These are phyloP conservation scores for Pleurotus djamor DNA, from an alignment of 768 basidiomycete species.

Conservation along the genomic window DNA sequence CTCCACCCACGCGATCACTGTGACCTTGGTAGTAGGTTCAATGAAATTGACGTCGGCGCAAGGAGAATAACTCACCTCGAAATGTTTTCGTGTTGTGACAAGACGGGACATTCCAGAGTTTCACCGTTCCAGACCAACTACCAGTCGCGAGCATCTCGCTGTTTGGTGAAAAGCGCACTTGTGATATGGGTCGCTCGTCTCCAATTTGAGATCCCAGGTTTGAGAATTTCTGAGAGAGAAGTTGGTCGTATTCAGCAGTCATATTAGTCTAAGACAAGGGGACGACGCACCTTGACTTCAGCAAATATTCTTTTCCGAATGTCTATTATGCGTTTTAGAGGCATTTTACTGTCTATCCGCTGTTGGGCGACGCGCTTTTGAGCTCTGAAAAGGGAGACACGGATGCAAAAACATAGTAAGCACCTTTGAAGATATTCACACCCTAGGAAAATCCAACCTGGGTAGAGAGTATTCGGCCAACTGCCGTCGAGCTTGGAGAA, in stretches of 20 bases:
- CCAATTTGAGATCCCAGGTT: slow-evolving; percentile 98
- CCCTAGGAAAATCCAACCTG: slow-evolving; percentile 76
- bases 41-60: slow-evolving; percentile 6
- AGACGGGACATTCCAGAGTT: slow-evolving; percentile 93
- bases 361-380: slow-evolving; percentile 92
- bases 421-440: slow-evolving; percentile 62
- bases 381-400: slow-evolving; percentile 70
- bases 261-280: not conserved
- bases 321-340: slow-evolving; percentile 87
- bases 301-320: slow-evolving; percentile 87
- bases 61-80: slow-evolving; percentile 49
- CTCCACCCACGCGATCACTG: slow-evolving; percentile 87
- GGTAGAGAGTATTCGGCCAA: slow-evolving; percentile 94
- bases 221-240: slow-evolving; percentile 63
- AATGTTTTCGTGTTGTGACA: slow-evolving; percentile 78
- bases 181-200: slow-evolving; percentile 91
- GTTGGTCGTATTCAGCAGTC: not conserved
- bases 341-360: slow-evolving; percentile 84
- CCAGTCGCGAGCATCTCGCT: slow-evolving; percentile 86
- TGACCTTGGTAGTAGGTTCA: slow-evolving; percentile 55
- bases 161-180: slow-evolving; percentile 94
- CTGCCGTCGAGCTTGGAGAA: slow-evolving; percentile 80
- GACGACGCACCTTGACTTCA: slow-evolving; percentile 75
- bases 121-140: slow-evolving; percentile 95
- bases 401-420: slow-evolving; percentile 57